Base-by-base conservation (phyloP, 371 early-diverging fungal genomes). In the Blakeslea trispora region DNA sequence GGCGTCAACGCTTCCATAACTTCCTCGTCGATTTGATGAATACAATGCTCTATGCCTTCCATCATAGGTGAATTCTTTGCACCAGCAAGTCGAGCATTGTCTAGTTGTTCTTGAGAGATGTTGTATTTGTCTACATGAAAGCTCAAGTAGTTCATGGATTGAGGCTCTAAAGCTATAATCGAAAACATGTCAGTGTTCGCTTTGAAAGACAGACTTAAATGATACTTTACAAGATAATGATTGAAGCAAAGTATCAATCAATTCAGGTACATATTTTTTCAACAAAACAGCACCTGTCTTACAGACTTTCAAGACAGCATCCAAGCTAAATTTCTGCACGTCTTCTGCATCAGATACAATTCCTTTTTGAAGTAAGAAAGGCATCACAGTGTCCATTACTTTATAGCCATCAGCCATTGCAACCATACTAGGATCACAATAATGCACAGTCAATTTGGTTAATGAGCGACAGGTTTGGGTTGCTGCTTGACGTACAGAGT, bases 81-180 rank as follows among this genome's bases (percentile, higher is more conserved):
- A 5, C 87, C 87, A 50, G 64, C 75, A 18, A 94, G 64, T 5
- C 94, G 84, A 17, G 85, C 79, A 51, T 78, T 86, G 53, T 95
- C 93, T 5, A 96, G 73, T 65, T 94, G 91, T 34, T 94, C 91
- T 46, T 87, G 87, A 13, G 94, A 85, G n/a, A 96, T 85, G 45
- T 92, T 85, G 59, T 93, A 93, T 53, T 84, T 84, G 28, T 91
- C 92, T 0, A 89, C 85, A 63, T 97, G 94, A 79, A 96, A 94
- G n/a, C 89, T 88, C 28, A 96, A 63, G 66, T 96, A 96, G 67
- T 91, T 91, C 72, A 84, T 68, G 0, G 81, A 61, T 50, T 80
- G 80, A n/a, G 80, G 77, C 46, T 87, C 86, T 59, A 81, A 60
- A 5, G 75, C 72, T 70, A 57, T 42, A 34, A 50, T 3, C 41